phyloP scores from a whole-genome alignment of 805 yeast genomes.

The Metschnikowia gruessii region DNA sequence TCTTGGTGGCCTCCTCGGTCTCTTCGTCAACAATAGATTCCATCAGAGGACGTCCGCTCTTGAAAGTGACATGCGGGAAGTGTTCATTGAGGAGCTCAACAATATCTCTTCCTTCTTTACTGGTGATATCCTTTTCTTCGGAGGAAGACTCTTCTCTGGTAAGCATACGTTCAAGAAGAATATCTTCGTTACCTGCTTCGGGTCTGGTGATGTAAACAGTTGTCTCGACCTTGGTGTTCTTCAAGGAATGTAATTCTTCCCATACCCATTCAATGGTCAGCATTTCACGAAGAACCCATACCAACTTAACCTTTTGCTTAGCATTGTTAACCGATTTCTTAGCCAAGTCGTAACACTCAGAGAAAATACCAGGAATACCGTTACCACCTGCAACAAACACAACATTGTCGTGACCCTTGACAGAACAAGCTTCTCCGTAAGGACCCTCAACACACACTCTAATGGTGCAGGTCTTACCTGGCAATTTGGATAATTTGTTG shows the following conservation, averaged over 20 bases:
- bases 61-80: slow-evolving; percentile 20
- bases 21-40: slow-evolving; percentile 36
- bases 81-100: slow-evolving; percentile 9
- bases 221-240: slow-evolving; percentile 12
- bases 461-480: slow-evolving; percentile 28
- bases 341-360: slow-evolving; percentile 37
- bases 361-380: slow-evolving; percentile 63
- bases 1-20: slow-evolving; percentile 37
- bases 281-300: slow-evolving; percentile 20
- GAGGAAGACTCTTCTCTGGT: slow-evolving; percentile 9
- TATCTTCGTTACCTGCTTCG: slow-evolving; percentile 1
- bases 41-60: slow-evolving; percentile 46
- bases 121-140: slow-evolving; percentile 7
- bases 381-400: slow-evolving; percentile 71
- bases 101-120: slow-evolving; percentile 5
- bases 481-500: slow-evolving; percentile 26
- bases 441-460: slow-evolving; percentile 61
- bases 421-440: slow-evolving; percentile 55
- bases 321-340: slow-evolving; percentile 19
- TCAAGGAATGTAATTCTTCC: slow-evolving; percentile 14
- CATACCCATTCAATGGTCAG: slow-evolving; percentile 16
- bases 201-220: slow-evolving; percentile 19
- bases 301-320: slow-evolving; percentile 13
- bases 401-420: slow-evolving; percentile 49
- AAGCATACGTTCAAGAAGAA: slow-evolving; percentile 9